Evolutionary conservation across 306 rosid species (phyloP).

Genomic region (Casuarina equisetifolia): DNA sequence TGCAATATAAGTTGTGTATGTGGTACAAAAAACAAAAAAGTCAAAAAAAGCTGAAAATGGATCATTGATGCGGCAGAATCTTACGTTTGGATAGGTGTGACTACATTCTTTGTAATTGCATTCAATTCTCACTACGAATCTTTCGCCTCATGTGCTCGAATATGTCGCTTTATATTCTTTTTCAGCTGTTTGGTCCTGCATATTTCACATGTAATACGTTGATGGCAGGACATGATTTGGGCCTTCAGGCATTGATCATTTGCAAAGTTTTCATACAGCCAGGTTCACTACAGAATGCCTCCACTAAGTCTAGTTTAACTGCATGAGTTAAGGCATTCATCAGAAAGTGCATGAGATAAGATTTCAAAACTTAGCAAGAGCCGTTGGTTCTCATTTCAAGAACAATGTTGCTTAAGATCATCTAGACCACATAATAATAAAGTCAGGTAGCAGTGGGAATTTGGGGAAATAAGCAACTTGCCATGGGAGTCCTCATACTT

Average conservation of each 20-base stretch:
- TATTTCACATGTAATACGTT: slow-evolving; percentile 51
- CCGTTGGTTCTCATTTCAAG: neutral
- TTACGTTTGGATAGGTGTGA: slow-evolving; percentile 60
- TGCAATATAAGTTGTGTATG: too few species aligned
- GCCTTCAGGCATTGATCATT: slow-evolving; percentile 60
- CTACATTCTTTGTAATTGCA: slow-evolving; percentile 58
- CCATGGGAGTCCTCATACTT: slow-evolving; percentile 84
- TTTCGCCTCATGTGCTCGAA: slow-evolving; percentile 46
- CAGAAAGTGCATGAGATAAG: slow-evolving; percentile 10
- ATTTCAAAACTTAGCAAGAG: neutral
- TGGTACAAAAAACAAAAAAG: too few species aligned
- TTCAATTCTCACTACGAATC: slow-evolving; percentile 32
- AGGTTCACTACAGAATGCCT: slow-evolving; percentile 63
- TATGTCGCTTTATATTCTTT: slow-evolving; percentile 77
- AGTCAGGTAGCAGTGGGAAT: neutral
- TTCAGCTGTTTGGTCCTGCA: slow-evolving; percentile 67
- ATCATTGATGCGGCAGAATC: neutral
- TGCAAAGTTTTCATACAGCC: slow-evolving; percentile 70
- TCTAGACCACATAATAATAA: neutral
- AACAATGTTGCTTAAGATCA: neutral
- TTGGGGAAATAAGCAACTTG: slow-evolving; percentile 15
- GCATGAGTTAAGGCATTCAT: slow-evolving; percentile 24
- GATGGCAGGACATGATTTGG: slow-evolving; percentile 73
- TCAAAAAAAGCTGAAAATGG: neutral
- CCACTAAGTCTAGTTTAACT: slow-evolving; percentile 70